Evolutionary conservation across 228 moss, liverwort and hornwort species (phyloP), one percentile per base, ranked within the genome.

Genomic region (Sphagnum magellanicum): DNA sequence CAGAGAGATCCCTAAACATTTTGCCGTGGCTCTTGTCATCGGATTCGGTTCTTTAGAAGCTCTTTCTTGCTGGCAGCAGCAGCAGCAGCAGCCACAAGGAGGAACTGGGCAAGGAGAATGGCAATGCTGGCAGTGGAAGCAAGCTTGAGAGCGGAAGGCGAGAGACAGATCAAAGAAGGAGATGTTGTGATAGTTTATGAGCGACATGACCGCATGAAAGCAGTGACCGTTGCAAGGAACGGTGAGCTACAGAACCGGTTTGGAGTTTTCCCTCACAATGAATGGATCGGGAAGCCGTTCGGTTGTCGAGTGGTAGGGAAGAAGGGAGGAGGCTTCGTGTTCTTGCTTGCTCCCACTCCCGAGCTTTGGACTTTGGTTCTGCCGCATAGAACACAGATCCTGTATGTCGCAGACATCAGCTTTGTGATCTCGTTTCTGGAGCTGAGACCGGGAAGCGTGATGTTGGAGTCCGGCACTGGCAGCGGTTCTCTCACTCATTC

Each of bases 401-500:
- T 93, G 50, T 97, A 97, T 50, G 60, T 97, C 9, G 91, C 89
- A 14, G 93, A 97, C 60, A 97, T 97, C n/a, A 97, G 96, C 77
- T 97, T 97, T 50, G 93, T 97, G 0, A 74, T 97, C 0, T 89
- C 96, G 0, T 93, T 87, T 57, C 84, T 97, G 78, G 96, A 97
- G 75, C 91, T 97, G 6, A 74, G 84, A 6, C 98, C 98, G 4
- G 98, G 98, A 0, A 88, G 85, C 52, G 63, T 98, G 8, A 89
- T 98, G 4, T 59, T 98, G 74, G 98, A 98, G 65, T 98, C 92
- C 15, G 98, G 98, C 11, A 98, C 98, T 1, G 93, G 98, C 9
- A 98, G 98, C 60, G 98, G 98, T 60, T 98, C 98, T 6, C 84
- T 98, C 32, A 98, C 98, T 6, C 88, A 91, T 58, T 81, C 98